A percentile compares a stretch with the other conserved stretches of the same genome.
Conservation (phyloP, 306 rosid genomes). For the Begonia masoniana region DNA sequence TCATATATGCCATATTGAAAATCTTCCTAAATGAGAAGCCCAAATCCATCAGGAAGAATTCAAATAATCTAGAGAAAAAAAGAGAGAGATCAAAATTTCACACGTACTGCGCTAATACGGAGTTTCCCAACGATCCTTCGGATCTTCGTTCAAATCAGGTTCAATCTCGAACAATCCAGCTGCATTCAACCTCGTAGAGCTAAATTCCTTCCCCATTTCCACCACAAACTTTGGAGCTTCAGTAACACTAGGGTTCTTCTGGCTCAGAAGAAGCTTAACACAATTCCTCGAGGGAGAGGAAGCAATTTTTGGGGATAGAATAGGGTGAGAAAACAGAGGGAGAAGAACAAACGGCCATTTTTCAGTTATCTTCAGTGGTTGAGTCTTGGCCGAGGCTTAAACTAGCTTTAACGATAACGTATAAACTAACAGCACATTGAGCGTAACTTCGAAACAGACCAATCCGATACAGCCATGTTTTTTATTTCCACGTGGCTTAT, state of each 20-base stretch:
- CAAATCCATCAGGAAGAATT: slow-evolving; percentile 3
- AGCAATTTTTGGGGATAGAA: slow-evolving; percentile 23
- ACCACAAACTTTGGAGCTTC: slow-evolving; percentile 12
- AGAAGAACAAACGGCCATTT: slow-evolving; percentile 31
- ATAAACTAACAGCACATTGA: background rate
- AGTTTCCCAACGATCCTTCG: slow-evolving; percentile 40
- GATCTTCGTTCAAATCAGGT: slow-evolving; percentile 83
- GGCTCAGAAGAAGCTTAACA: slow-evolving; percentile 8
- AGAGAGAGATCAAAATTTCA: background rate
- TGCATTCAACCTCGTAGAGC: slow-evolving; percentile 32
- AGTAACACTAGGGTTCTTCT: background rate
- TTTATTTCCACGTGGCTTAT: too few species aligned
- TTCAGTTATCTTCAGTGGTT: slow-evolving; percentile 11
- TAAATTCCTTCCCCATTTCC: slow-evolving; percentile 12
- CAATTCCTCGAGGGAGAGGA: slow-evolving; percentile 10
- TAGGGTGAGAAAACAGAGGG: slow-evolving; percentile 27
- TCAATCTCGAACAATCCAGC: slow-evolving; percentile 58
- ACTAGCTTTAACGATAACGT: slow-evolving; percentile 7
- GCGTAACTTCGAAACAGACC: too few species aligned
- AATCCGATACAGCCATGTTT: too few species aligned
- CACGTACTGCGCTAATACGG: slow-evolving; percentile 45
- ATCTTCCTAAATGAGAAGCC: slow-evolving; percentile 51
- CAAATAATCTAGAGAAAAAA: background rate
- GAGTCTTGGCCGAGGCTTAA: slow-evolving; percentile 11
- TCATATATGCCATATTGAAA: slow-evolving; percentile 63